phyloP scores from a whole-genome alignment of 2,329 filamentous ascomycete genomes.

The Talaromyces funiculosus region DNA sequence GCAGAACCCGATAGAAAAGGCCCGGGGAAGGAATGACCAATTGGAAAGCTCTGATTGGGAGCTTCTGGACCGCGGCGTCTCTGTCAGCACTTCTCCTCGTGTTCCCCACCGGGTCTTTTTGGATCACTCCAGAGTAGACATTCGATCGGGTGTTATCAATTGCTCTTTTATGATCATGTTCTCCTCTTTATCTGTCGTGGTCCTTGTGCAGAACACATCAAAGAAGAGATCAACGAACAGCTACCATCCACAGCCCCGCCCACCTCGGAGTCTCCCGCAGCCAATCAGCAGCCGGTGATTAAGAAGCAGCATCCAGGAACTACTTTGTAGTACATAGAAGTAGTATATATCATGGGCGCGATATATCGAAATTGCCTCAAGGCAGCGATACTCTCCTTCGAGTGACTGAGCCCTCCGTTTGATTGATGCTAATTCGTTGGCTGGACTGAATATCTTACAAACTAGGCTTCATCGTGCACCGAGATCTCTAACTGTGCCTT shows the following conservation, averaged over 20 bases:
- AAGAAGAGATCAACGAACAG: neutral
- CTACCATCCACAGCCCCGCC: neutral
- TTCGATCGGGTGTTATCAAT: too few relatives aligned
- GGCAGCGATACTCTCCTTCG: neutral
- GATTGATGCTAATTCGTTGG: too few relatives aligned
- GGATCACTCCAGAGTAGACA: neutral
- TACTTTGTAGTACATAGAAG: too few relatives aligned
- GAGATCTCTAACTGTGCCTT: neutral
- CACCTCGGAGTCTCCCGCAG: neutral
- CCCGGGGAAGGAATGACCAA: constrained; percentile 1
- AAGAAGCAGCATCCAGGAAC: neutral
- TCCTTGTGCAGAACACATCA: neutral
- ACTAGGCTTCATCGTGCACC: neutral
- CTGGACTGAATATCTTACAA: neutral
- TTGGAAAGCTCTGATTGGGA: neutral
- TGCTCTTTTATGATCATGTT: neutral
- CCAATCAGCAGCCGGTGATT: neutral
- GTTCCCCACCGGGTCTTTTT: neutral
- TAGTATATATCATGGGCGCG: neutral
- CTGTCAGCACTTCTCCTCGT: neutral
- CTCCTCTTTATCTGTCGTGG: neutral
- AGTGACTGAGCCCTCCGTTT: neutral
- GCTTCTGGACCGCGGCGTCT: constrained; percentile 8
- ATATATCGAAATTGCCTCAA: neutral
- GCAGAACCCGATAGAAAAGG: neutral